Evolutionary conservation across 2,329 filamentous ascomycete species (phyloP).

Genomic region (Phialocephala subalpina): DNA sequence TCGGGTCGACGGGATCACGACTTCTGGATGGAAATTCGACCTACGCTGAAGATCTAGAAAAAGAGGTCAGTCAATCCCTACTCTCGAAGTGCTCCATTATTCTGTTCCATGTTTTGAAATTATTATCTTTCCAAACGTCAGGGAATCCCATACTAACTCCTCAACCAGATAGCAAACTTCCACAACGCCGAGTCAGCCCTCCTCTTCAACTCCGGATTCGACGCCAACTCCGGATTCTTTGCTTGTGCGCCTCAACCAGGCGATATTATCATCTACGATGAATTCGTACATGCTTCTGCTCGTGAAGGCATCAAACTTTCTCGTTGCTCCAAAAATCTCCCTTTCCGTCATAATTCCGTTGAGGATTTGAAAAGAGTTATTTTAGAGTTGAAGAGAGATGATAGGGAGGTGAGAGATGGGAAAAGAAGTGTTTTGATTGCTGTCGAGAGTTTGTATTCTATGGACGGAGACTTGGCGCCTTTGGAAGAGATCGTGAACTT

Average conservation of each 20-base stretch:
- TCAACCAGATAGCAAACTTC: slow-evolving; percentile 66
- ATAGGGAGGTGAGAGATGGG: slow-evolving; percentile 43
- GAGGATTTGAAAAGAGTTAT: slow-evolving; percentile 43
- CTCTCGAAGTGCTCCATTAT: too few species aligned
- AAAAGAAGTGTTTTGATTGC: slow-evolving; percentile 48
- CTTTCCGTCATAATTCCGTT: slow-evolving; percentile 67
- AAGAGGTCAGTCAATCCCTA: too few species aligned
- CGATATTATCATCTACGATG: slow-evolving; percentile 69
- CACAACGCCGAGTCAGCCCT: slow-evolving; percentile 65
- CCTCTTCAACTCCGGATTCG: slow-evolving; percentile 66
- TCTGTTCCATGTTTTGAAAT: too few species aligned
- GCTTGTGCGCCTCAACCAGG: slow-evolving; percentile 58
- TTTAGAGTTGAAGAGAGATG: slow-evolving; percentile 21
- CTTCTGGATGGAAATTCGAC: slow-evolving; percentile 70
- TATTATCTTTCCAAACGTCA: too few species aligned
- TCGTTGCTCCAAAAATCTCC: slow-evolving; percentile 46
- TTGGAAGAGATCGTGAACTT: slow-evolving; percentile 48
- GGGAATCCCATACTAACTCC: too few species aligned
- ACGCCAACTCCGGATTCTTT: slow-evolving; percentile 61
- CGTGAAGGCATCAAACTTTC: slow-evolving; percentile 54
- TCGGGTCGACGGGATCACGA: slow-evolving; percentile 60
- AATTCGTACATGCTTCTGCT: slow-evolving; percentile 71
- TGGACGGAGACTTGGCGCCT: slow-evolving; percentile 55
- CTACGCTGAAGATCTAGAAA: slow-evolving; percentile 67
- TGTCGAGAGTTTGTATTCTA: slow-evolving; percentile 55